Evolutionary conservation across 805 yeast genomes (phyloP).

Genomic region (Nakazawaea populi): DNA sequence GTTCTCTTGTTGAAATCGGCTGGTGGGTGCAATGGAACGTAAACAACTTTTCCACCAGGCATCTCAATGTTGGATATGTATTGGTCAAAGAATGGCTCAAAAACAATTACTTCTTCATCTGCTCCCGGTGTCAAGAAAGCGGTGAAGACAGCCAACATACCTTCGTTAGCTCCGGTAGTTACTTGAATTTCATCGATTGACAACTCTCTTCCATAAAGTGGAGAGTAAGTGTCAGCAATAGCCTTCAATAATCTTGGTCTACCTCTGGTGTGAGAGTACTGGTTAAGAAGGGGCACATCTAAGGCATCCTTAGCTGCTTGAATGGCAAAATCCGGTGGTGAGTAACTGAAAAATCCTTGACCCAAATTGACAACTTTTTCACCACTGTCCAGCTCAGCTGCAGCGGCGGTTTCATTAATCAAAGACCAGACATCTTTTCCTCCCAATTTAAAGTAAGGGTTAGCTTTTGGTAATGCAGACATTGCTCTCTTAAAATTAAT

Average conservation of each 20-base stretch:
- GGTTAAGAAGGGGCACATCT: slow-evolving; percentile 71
- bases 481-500: slow-evolving; percentile 4
- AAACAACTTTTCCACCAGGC: slow-evolving; percentile 88
- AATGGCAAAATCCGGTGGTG: slow-evolving; percentile 92
- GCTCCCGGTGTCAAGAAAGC: slow-evolving; percentile 74
- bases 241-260: slow-evolving; percentile 70
- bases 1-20: slow-evolving; percentile 53
- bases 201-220: slow-evolving; percentile 53
- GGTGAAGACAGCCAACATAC: slow-evolving; percentile 77
- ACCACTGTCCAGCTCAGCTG: slow-evolving; percentile 63
- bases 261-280: slow-evolving; percentile 90
- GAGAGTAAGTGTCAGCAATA: slow-evolving; percentile 64
- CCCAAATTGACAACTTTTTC: slow-evolving; percentile 84
- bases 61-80: slow-evolving; percentile 91
- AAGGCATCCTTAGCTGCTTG: slow-evolving; percentile 76
- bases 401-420: slow-evolving; percentile 92
- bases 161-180: slow-evolving; percentile 97
- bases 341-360: slow-evolving; percentile 94
- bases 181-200: slow-evolving; percentile 62
- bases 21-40: slow-evolving; percentile 85
- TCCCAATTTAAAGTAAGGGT: slow-evolving; percentile 64
- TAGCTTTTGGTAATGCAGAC: slow-evolving; percentile 37
- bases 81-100: slow-evolving; percentile 97
- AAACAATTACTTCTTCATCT: slow-evolving; percentile 85
- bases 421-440: slow-evolving; percentile 93